phyloP scores from a whole-genome alignment of 345 rosid genomes.

The Euphorbia lathyris region DNA sequence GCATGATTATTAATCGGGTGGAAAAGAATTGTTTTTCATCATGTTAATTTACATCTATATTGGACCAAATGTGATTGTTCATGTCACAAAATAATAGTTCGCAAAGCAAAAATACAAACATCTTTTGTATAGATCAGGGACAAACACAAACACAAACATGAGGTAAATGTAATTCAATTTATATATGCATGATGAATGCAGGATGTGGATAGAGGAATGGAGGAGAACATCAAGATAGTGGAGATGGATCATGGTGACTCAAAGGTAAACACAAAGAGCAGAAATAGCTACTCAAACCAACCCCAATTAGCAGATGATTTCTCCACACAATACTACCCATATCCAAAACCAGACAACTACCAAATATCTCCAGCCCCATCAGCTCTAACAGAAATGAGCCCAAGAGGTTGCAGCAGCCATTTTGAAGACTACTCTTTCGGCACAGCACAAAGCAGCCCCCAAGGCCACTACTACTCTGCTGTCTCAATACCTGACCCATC shows the following conservation, averaged over 20 bases:
- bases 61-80: too few species aligned
- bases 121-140: too few species aligned
- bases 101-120: too few species aligned
- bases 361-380: conserved; percentile 59
- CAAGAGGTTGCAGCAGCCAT: conserved; percentile 64
- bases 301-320: conserved; percentile 32
- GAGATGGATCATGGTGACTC: conserved; percentile 66
- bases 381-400: conserved; percentile 69
- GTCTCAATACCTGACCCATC: conserved; percentile 60
- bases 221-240: conserved; percentile 78
- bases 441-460: conserved; percentile 72
- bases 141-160: too few species aligned
- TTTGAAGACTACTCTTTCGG: conserved; percentile 64
- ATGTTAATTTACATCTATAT: too few species aligned
- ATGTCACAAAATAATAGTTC: too few species aligned
- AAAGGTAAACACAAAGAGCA: conserved; percentile 35
- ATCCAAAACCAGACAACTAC: conserved; percentile 33
- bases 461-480: conserved; percentile 41
- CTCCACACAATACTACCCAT: conserved; percentile 24
- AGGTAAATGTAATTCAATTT: background rate
- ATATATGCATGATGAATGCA: conserved; percentile 11
- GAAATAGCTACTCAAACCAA: conserved; percentile 43
- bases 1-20: too few species aligned
- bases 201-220: conserved; percentile 52
- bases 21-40: too few species aligned